Base-by-base conservation (phyloP, 768 basidiomycete genomes). In the Mycena pura region DNA sequence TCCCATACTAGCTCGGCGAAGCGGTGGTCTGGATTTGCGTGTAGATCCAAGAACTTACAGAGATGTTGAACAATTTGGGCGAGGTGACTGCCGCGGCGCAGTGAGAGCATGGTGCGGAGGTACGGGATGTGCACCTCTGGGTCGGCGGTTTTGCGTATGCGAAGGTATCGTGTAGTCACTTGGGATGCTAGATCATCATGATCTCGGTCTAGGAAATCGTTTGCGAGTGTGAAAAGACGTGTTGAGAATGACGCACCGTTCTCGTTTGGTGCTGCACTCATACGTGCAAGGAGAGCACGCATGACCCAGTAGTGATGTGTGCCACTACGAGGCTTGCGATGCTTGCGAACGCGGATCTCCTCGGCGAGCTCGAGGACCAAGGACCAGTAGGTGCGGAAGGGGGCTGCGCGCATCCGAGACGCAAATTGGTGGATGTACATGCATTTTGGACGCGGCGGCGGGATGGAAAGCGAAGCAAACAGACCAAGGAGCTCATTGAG, bases 261-360 rank as follows among this genome's bases (percentile, higher is more conserved):
- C 55, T n/a, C 63, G 28, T 63, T 65, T 34, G 72, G 48, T 24
- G 60, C 41, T 24, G 56, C 47, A n/a, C 66, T 67, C 22, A 71
- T 68, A 28, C 63, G 63, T 14, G 75, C 77, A 9, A 85, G 72
- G 28, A 75, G 67, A 13, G 81, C 82, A 31, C 74, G 80, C 83
- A 90, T 83, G 45, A 84, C 68, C 88, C 88, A 90, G 70, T 84
- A 90, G 46, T 79, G 77, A 68, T 90, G 87, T n/a, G 80, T 75
- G 40, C 75, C 72, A 15, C 29, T 73, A 63, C 29, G 61, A 17
- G 48, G 45, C 38, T 41, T 59, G 29, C 58, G 47, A 19, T 39
- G 52, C 34, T 38, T 27, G 9, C 60, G 57, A 15, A 59, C 38
- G 38, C 57, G 60, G 21, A 66, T 66, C 51, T 83, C 80, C 32